phyloP scores from a whole-genome alignment of 192 early-diverging fungal species.

The Geranomyces michiganensis region DNA sequence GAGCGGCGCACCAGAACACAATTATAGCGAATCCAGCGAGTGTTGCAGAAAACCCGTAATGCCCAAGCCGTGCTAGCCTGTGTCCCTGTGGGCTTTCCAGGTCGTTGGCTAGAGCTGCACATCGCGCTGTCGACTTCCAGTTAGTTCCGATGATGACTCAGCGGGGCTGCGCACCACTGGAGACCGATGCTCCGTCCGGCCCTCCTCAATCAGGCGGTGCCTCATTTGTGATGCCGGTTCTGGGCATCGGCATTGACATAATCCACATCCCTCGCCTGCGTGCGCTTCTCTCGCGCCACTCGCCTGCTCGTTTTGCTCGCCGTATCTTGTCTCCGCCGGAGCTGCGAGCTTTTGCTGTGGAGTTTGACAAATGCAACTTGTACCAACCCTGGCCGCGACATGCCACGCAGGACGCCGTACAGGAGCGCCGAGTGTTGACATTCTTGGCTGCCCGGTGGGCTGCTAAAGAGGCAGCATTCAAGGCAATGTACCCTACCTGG shows the following conservation, averaged over 20 bases:
- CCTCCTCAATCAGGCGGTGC: too few species aligned
- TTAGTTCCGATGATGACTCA: too few species aligned
- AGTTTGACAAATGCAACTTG: background rate
- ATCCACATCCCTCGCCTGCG: constrained; percentile 66
- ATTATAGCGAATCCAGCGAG: too few species aligned
- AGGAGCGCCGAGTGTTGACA: constrained; percentile 3
- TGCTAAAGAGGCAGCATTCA: constrained; percentile 74
- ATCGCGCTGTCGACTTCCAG: too few species aligned
- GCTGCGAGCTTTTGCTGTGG: background rate
- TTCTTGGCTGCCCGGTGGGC: constrained; percentile 54
- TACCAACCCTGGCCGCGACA: background rate
- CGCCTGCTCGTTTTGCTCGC: constrained; percentile 55
- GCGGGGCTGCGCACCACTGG: too few species aligned
- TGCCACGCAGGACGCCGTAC: background rate
- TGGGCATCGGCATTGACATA: constrained; percentile 83
- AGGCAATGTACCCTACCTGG: constrained; percentile 66
- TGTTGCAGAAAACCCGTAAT: too few species aligned
- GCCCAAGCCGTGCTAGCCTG: too few species aligned
- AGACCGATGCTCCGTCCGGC: too few species aligned
- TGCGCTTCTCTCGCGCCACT: constrained; percentile 50
- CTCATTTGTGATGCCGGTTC: constrained; percentile 60
- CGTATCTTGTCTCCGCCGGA: constrained; percentile 48
- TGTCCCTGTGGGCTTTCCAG: too few species aligned
- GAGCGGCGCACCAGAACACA: too few species aligned
- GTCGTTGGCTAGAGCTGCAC: too few species aligned